A percentile compares a stretch with the other conserved stretches of the same genome.
Conservation (phyloP, 1,284 basidiomycete genomes). For the Tilletiopsis washingtonensis region DNA sequence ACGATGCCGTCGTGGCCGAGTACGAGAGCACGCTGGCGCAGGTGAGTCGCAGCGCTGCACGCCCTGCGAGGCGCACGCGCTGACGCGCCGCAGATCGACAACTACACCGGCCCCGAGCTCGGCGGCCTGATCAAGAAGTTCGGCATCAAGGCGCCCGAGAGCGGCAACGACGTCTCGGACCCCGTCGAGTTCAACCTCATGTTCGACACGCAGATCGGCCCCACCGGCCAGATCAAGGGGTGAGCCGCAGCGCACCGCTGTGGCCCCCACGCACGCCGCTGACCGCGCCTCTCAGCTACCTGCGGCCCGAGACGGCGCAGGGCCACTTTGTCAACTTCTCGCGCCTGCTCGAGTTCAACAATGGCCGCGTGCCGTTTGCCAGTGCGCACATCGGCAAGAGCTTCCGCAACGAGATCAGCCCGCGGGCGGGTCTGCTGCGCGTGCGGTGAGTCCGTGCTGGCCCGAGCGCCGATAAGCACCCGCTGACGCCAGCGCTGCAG, state of each 20-base stretch:
- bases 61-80: too few species aligned
- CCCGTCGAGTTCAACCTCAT: conserved; percentile 97
- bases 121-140: conserved; percentile 77
- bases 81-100: conserved; percentile 82
- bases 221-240: conserved; percentile 94
- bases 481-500: too few species aligned
- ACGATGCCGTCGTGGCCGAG: conserved; percentile 66
- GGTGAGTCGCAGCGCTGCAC: too few species aligned
- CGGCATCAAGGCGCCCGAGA: conserved; percentile 81
- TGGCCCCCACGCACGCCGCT: not conserved
- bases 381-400: conserved; percentile 92
- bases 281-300: conserved; percentile 51
- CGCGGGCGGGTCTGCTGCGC: conserved; percentile 86
- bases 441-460: too few species aligned
- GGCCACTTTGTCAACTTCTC: conserved; percentile 99
- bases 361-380: conserved; percentile 89
- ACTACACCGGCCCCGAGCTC: conserved; percentile 81
- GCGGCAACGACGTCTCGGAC: conserved; percentile 81
- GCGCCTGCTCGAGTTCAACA: conserved; percentile 94
- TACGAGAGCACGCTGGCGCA: conserved; percentile 78
- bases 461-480: too few species aligned
- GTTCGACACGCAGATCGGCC: conserved; percentile 95
- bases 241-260: not conserved
- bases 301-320: conserved; percentile 96
- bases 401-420: conserved; percentile 98